phyloP scores from a whole-genome alignment of 2,329 filamentous ascomycete species.

The Scedosporium boydii region DNA sequence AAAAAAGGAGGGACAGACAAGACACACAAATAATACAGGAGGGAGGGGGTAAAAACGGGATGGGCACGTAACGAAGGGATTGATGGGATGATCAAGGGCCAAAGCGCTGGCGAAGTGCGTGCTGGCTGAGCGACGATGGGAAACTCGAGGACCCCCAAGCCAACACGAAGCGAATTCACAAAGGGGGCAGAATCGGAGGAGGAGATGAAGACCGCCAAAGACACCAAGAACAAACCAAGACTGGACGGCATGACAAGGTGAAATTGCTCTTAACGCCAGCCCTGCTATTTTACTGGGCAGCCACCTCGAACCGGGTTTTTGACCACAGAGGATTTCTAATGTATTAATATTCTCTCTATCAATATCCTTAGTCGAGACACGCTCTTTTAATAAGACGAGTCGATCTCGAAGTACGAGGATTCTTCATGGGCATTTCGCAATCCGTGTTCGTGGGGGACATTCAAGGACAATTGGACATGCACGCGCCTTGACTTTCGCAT shows the following conservation, averaged over 20 bases:
- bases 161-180: neutral
- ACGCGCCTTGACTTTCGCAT: neutral
- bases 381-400: neutral
- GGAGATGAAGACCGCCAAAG: neutral
- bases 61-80: neutral
- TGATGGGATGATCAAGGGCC: neutral
- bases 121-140: neutral
- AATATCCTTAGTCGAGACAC: neutral
- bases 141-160: neutral
- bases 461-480: neutral
- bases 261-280: neutral
- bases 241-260: neutral
- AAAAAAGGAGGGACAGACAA: neutral
- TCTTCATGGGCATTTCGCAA: neutral
- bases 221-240: neutral
- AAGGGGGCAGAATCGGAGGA: neutral
- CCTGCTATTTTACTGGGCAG: neutral
- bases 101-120: neutral
- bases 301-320: neutral
- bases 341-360: neutral
- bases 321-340: neutral
- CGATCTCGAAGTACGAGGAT: neutral
- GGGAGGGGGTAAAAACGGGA: neutral
- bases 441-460: neutral
- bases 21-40: neutral